Percentiles rank a stretch among this genome's conserved stretches.
phyloP scores from a whole-genome alignment of 179 eudicot species.

The Vitellaria paradoxa region DNA sequence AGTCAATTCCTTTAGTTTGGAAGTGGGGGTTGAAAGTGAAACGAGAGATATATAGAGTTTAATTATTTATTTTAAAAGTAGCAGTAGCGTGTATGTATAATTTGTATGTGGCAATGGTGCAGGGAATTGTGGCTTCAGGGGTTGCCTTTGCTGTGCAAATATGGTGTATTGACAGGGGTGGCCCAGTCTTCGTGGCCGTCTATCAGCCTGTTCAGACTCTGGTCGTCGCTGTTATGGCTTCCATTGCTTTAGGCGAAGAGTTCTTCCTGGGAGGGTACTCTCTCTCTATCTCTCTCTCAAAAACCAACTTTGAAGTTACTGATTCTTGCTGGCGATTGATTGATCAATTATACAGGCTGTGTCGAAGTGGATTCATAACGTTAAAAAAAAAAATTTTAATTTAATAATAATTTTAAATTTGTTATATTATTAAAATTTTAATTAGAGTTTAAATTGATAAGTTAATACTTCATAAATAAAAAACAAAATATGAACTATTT shows the following conservation, averaged over 20 bases:
- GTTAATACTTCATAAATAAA: no score
- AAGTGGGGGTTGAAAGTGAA: not conserved
- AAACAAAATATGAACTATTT: no score
- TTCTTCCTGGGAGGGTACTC: slow-evolving; percentile 93
- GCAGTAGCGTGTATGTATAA: no score
- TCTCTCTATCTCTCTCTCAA: slow-evolving; percentile 11
- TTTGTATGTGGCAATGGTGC: slow-evolving; percentile 18
- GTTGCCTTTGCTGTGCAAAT: slow-evolving; percentile 94
- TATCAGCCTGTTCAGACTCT: slow-evolving; percentile 98
- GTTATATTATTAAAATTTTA: no score
- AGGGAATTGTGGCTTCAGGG: slow-evolving; percentile 98
- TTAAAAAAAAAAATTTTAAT: no score
- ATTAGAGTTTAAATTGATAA: no score
- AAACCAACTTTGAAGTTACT: not conserved
- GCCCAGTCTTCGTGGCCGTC: slow-evolving; percentile 95
- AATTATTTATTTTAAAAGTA: no score
- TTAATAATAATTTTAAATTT: no score
- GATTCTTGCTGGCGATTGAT: no score
- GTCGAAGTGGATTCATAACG: no score
- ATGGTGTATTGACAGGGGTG: slow-evolving; percentile 98
- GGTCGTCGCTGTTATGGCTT: slow-evolving; percentile 90
- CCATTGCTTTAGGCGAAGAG: slow-evolving; percentile 80
- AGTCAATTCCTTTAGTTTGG: not conserved
- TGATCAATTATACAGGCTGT: no score
- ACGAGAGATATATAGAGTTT: not conserved